phyloP scores from a whole-genome alignment of 2,329 filamentous ascomycete species.

The Thyridium curvatum region DNA sequence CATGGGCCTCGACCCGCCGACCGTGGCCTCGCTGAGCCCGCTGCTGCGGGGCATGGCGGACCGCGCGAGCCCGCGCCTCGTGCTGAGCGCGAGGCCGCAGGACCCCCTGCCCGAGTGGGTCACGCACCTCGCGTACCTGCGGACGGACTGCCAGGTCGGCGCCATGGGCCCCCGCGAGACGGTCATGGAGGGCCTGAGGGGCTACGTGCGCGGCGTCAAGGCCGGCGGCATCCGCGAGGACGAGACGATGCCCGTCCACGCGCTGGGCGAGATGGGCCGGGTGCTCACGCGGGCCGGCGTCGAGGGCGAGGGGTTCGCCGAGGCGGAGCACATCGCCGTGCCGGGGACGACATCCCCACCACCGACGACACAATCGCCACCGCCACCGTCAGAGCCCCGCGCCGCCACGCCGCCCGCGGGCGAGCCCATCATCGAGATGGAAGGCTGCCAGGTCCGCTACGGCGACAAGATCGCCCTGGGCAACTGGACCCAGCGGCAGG shows the following conservation, averaged over 20 bases:
- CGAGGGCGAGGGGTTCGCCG: slow-evolving; percentile 27
- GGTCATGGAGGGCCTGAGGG: slow-evolving; percentile 49
- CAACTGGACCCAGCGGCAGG: slow-evolving; percentile 62
- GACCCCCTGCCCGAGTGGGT: slow-evolving; percentile 88
- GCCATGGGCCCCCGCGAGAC: slow-evolving; percentile 58
- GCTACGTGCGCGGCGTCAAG: slow-evolving; percentile 40
- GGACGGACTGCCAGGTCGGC: slow-evolving; percentile 58
- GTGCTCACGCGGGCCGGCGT: slow-evolving; percentile 33
- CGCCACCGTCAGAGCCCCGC: too few relatives aligned
- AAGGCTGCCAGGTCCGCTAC: slow-evolving; percentile 77
- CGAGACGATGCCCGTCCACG: slow-evolving; percentile 38
- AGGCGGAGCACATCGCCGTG: slow-evolving; percentile 12
- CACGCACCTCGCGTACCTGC: slow-evolving; percentile 71
- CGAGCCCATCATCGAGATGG: slow-evolving; percentile 78
- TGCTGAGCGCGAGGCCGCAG: slow-evolving; percentile 76
- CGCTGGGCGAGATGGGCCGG: slow-evolving; percentile 43
- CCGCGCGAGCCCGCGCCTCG: slow-evolving; percentile 60
- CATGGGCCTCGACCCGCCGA: slow-evolving; percentile 89
- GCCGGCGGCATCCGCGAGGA: slow-evolving; percentile 38
- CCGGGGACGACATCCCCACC: not conserved
- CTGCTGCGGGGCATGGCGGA: slow-evolving; percentile 65
- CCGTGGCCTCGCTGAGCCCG: slow-evolving; percentile 63
- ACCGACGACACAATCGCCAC: not conserved
- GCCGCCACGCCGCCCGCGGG: slow-evolving; percentile 27
- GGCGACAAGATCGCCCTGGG: slow-evolving; percentile 72